phyloP scores from a whole-genome alignment of 805 yeast genomes.

The Kazachstania africana region DNA sequence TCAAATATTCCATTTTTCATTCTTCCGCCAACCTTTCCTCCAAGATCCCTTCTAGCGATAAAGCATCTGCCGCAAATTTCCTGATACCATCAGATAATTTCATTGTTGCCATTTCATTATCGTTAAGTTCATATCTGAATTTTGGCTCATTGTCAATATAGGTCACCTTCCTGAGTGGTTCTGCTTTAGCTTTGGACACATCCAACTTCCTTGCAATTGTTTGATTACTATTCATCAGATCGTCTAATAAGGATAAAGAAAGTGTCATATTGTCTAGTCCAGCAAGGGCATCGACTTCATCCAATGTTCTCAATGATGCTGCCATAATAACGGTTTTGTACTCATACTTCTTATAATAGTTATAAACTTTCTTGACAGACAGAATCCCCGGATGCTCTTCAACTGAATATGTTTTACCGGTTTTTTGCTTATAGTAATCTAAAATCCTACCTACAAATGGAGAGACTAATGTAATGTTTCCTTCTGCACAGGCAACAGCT shows the following conservation, averaged over 20 bases:
- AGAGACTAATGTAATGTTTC: conserved; percentile 85
- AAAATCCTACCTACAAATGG: conserved; percentile 98
- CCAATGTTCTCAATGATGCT: conserved; percentile 94
- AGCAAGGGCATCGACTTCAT: conserved; percentile 89
- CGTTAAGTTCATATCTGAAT: conserved; percentile 86
- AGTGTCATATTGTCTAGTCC: conserved; percentile 94
- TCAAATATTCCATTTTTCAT: too few relatives aligned
- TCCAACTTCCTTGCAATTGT: conserved; percentile 72
- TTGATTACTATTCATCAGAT: conserved; percentile 63
- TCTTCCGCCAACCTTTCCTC: conserved; percentile 49
- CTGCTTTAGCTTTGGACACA: conserved; percentile 42
- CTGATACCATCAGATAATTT: conserved; percentile 97
- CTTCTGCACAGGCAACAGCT: conserved; percentile 98
- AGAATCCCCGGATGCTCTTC: conserved; percentile 86
- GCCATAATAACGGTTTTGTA: conserved; percentile 98
- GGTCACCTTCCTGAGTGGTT: conserved; percentile 52
- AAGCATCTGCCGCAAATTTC: conserved; percentile 88
- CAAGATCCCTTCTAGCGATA: conserved; percentile 58
- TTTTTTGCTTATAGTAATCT: conserved; percentile 92
- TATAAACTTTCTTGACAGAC: conserved; percentile 76
- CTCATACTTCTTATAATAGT: conserved; percentile 93
- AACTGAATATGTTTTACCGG: conserved; percentile 73
- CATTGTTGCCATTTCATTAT: conserved; percentile 97
- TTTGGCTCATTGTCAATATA: conserved; percentile 75
- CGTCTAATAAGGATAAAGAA: conserved; percentile 82